Evolutionary conservation across 2,329 filamentous ascomycete genomes (phyloP).

Genomic region (Fusarium sp.): DNA sequence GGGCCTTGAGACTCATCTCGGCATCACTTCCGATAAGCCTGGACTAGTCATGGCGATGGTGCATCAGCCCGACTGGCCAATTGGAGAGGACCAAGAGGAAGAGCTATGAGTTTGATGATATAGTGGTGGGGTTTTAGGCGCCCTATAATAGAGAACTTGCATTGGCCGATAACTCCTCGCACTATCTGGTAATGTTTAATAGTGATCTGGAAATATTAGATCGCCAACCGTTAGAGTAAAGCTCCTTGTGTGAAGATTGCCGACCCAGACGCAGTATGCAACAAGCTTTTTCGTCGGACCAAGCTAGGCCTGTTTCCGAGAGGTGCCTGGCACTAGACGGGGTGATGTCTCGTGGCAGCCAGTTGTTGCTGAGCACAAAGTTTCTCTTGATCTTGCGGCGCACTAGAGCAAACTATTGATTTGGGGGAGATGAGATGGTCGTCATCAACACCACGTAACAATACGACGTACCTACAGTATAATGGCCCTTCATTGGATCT

Average conservation of each 20-base stretch:
- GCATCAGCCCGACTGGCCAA: slow-evolving; percentile 14
- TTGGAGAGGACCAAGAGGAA: slow-evolving; percentile 2
- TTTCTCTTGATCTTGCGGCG: neutral
- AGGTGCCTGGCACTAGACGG: neutral
- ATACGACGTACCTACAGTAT: neutral
- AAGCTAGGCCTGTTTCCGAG: neutral
- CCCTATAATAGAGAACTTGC: neutral
- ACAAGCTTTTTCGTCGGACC: neutral
- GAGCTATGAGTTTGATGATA: neutral
- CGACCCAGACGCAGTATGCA: neutral
- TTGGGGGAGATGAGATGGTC: neutral
- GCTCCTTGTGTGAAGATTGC: neutral
- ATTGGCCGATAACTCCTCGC: neutral
- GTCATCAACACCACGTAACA: neutral
- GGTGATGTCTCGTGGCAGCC: neutral
- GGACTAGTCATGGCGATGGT: slow-evolving; percentile 22
- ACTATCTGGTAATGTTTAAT: neutral
- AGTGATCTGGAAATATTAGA: neutral
- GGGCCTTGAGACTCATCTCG: slow-evolving; percentile 23
- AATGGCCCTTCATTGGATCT: neutral
- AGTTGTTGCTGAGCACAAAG: neutral
- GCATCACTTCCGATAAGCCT: slow-evolving; percentile 7
- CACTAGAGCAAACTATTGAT: neutral
- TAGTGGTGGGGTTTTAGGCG: neutral
- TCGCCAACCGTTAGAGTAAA: neutral